Evolutionary conservation across 2,329 filamentous ascomycete genomes (phyloP).

Genomic region (Cercospora berteroae): DNA sequence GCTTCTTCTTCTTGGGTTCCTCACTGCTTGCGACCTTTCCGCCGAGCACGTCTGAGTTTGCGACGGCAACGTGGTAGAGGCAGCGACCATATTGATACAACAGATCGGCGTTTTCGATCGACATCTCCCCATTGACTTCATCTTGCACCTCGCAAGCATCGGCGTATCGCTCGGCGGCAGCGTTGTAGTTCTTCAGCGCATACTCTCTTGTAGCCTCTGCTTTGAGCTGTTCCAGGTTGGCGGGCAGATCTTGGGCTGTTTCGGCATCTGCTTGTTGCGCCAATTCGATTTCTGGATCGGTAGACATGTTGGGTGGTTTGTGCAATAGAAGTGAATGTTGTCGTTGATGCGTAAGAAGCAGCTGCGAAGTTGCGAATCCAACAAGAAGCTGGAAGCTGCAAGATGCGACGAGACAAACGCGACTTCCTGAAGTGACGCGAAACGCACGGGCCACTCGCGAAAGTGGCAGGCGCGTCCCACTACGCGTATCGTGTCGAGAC

Average conservation of each 20-base stretch:
- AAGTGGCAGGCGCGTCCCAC: slow-evolving; percentile 9
- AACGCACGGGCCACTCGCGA: background rate
- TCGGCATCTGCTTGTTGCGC: slow-evolving; percentile 17
- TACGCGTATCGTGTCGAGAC: background rate
- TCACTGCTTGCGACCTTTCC: slow-evolving; percentile 66
- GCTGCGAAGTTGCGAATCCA: background rate
- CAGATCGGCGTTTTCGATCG: slow-evolving; percentile 85
- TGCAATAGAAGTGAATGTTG: background rate
- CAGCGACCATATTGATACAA: slow-evolving; percentile 93
- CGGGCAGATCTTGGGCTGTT: slow-evolving; percentile 22
- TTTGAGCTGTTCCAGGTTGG: slow-evolving; percentile 62
- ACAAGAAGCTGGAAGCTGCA: background rate
- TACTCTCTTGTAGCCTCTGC: slow-evolving; percentile 82
- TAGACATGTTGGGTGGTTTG: background rate
- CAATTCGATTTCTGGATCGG: background rate
- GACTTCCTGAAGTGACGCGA: slow-evolving; percentile 3
- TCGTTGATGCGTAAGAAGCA: background rate
- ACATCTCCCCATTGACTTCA: slow-evolving; percentile 87
- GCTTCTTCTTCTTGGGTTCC: slow-evolving; percentile 54
- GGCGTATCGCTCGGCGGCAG: slow-evolving; percentile 83
- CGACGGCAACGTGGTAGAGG: slow-evolving; percentile 88
- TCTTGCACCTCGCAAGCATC: slow-evolving; percentile 87
- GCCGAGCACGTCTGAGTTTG: slow-evolving; percentile 90
- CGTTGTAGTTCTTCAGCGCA: slow-evolving; percentile 81
- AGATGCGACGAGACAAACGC: background rate